Evolutionary conservation across 2,329 filamentous ascomycete genomes (phyloP).

Genomic region (Chrysosporium keratinophilum): DNA sequence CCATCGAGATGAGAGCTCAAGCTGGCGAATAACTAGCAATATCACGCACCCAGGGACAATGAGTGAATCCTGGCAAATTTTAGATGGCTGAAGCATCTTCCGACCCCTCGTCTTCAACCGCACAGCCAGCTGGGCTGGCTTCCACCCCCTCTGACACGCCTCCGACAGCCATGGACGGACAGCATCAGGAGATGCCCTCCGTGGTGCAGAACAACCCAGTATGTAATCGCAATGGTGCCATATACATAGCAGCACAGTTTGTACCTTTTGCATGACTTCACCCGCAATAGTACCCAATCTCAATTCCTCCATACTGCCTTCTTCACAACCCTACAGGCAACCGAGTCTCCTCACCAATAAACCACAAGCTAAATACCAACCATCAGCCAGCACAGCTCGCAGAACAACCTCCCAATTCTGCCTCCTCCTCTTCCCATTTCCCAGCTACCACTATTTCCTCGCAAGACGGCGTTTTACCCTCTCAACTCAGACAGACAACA

Average conservation of each 20-base stretch:
- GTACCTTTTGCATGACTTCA: no score
- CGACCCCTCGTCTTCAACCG: background rate
- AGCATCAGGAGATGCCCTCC: conserved; percentile 3
- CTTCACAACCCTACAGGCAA: background rate
- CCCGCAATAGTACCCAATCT: background rate
- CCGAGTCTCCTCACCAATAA: background rate
- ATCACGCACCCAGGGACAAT: background rate
- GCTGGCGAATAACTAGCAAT: background rate
- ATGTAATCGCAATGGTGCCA: background rate
- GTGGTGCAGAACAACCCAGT: conserved; percentile 13
- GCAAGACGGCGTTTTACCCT: background rate
- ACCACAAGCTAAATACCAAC: background rate
- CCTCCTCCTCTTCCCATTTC: background rate
- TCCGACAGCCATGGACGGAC: background rate
- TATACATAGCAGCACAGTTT: background rate
- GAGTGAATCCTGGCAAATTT: background rate
- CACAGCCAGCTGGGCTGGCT: conserved; percentile 6
- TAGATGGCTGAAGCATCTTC: conserved; percentile 11
- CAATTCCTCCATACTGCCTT: background rate
- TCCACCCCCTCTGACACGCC: background rate
- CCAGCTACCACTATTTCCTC: background rate
- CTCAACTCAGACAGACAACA: background rate
- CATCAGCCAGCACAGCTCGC: background rate
- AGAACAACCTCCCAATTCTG: conserved; percentile 5
- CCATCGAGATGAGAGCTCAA: background rate